Conservation (phyloP, 1,284 basidiomycete species). For the Ceratobasidium sp. region DNA sequence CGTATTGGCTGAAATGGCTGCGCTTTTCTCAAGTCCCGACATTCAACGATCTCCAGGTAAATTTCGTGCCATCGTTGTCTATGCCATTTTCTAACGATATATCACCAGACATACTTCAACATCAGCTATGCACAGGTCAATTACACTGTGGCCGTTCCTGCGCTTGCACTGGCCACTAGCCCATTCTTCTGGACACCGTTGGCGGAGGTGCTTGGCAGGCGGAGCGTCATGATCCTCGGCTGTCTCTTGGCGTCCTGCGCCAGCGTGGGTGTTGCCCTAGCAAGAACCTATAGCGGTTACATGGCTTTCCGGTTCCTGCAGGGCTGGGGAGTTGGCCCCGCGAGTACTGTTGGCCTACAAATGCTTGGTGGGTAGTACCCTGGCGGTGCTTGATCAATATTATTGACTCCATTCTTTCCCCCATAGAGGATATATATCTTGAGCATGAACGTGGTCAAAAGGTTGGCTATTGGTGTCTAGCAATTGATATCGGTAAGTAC, state of each 20-base stretch:
- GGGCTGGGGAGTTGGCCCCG: constrained; percentile 47
- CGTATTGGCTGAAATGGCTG: constrained; percentile 11
- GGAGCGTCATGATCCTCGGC: constrained; percentile 44
- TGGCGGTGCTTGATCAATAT: not conserved
- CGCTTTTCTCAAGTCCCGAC: constrained; percentile 41
- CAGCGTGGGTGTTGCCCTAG: constrained; percentile 43
- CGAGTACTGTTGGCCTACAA: constrained; percentile 46
- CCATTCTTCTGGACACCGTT: constrained; percentile 47
- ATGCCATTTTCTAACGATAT: not conserved
- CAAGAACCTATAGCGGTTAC: constrained; percentile 44
- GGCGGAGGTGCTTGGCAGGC: constrained; percentile 44
- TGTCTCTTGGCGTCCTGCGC: constrained; percentile 44
- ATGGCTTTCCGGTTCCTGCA: constrained; percentile 46
- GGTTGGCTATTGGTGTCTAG: constrained; percentile 45
- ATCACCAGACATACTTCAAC: constrained; percentile 19
- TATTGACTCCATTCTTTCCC: not conserved
- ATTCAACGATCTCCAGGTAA: constrained; percentile 43
- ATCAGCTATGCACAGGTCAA: constrained; percentile 45
- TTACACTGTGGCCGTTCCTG: constrained; percentile 46
- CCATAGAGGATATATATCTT: constrained; percentile 44
- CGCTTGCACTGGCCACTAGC: constrained; percentile 44
- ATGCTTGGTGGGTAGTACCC: constrained; percentile 36
- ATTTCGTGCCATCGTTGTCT: not conserved
- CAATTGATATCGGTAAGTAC: constrained; percentile 45
- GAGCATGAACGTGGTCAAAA: constrained; percentile 46